Percentiles rank a stretch among this genome's conserved stretches.
phyloP scores from a whole-genome alignment of 306 rosid genomes.

The Cicer chorassanicum region DNA sequence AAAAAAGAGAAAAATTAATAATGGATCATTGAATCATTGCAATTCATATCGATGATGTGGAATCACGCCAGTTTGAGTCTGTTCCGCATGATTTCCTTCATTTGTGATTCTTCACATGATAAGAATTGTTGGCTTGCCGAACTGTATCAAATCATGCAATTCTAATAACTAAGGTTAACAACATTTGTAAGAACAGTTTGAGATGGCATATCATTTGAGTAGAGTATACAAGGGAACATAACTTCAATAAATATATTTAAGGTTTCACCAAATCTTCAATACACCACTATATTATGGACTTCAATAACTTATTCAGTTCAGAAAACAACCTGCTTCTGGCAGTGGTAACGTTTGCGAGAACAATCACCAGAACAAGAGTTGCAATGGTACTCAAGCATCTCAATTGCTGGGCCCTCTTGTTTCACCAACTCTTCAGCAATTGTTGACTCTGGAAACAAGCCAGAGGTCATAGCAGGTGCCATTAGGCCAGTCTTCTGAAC shows the following conservation, averaged over 20 bases:
- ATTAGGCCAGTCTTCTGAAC: constrained; percentile 59
- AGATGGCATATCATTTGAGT: constrained; percentile 28
- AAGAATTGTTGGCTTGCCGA: constrained; percentile 3
- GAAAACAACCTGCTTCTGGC: constrained; percentile 90
- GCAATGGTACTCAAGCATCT: constrained; percentile 81
- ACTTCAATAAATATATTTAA: not conserved
- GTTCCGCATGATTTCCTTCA: not conserved
- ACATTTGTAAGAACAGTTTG: constrained; percentile 3
- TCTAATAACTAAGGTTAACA: constrained; percentile 16
- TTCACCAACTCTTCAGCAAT: constrained; percentile 77
- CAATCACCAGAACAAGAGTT: constrained; percentile 97
- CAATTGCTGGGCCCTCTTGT: constrained; percentile 84
- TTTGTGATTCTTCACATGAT: constrained; percentile 1
- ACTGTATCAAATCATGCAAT: not conserved
- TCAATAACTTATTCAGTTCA: constrained; percentile 33
- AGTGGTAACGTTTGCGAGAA: constrained; percentile 96
- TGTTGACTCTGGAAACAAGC: constrained; percentile 78
- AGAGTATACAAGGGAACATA: constrained; percentile 18
- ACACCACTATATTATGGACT: constrained; percentile 3
- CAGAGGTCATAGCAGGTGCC: constrained; percentile 63
- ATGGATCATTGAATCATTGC: not conserved
- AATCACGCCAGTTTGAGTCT: not conserved
- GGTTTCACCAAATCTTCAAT: constrained; percentile 5
- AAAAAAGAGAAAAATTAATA: not conserved
- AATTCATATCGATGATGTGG: constrained; percentile 9